Evolutionary conservation across 306 rosid species (phyloP), one percentile per base, ranked within the genome.

Genomic region (Cicer pinnatifidum): DNA sequence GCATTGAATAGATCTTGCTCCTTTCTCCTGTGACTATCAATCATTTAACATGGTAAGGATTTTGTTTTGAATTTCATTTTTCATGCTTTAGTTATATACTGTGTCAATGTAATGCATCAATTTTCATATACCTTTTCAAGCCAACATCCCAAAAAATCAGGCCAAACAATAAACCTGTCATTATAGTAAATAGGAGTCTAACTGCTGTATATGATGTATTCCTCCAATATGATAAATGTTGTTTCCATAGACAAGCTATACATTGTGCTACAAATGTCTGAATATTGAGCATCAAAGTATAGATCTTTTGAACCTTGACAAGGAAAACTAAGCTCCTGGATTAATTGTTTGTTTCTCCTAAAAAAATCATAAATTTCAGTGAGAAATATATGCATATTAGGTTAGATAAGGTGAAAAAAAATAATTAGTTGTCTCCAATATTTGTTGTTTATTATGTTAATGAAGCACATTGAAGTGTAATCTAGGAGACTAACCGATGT

Each of bases 1-100:
- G 93, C 88, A 73, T 90, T 85, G 38, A 85, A 80, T n/a, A 92
- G 62, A 83, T 85, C 91, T 84, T 90, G 94, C 37, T 63, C 63
- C 75, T 54, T 52, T 83, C 41, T 57, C 69, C 86, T 83, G 79
- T 13, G 53, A 78, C 8, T 63, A 13, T 65, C 20, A 16, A 45
- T 11, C 3, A 16, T 64, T 38, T 40, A 7, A 47, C 62, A 17
- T 9, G 39, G 48, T 69, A 46, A 69, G 75, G 6, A 56, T 47
- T 47, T 13, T 3, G 40, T 52, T 46, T 7, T 12, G 12, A 53
- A 46, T 28, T 69, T 19, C 16, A 63, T 10, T 53, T 61, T 73
- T 11, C 43, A 10, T 41, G 9, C 11, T 48, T 45, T 8, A 19
- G 11, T 20, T 43, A 1, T 28, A 28, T 28, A 12, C 12, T 8